Percentiles rank a stretch among this genome's conserved stretches.
Conservation (phyloP, 2,329 filamentous ascomycete species). For the Arthrinium puccinioides region DNA sequence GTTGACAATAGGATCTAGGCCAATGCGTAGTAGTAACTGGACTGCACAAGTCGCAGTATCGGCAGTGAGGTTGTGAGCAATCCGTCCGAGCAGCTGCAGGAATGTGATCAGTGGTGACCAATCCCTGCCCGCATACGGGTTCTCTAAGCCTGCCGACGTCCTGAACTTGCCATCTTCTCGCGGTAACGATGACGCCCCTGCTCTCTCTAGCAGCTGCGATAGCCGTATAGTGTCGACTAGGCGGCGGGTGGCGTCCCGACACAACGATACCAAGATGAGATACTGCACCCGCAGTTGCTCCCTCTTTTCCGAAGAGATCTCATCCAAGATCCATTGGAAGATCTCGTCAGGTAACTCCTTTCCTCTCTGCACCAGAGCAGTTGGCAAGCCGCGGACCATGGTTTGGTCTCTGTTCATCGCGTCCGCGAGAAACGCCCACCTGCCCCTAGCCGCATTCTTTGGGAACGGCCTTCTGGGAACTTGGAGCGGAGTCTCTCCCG, state of each 20-base stretch:
- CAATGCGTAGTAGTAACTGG: constrained; percentile 45
- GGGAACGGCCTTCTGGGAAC: constrained; percentile 27
- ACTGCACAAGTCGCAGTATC: constrained; percentile 30
- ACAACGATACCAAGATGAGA: constrained; percentile 42
- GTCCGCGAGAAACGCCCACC: constrained; percentile 42
- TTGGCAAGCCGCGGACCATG: constrained; percentile 55
- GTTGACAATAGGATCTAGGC: constrained; percentile 42
- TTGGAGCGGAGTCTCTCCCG: constrained; percentile 19
- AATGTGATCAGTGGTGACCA: constrained; percentile 39
- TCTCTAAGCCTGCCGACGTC: constrained; percentile 16
- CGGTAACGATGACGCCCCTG: constrained; percentile 49
- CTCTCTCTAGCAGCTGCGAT: constrained; percentile 44
- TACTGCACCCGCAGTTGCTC: constrained; percentile 54
- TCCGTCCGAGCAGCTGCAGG: constrained; percentile 31
- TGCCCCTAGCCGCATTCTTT: constrained; percentile 25
- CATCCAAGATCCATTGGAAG: constrained; percentile 57
- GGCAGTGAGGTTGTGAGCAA: constrained; percentile 28
- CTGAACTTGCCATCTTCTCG: constrained; percentile 18
- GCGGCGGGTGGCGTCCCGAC: constrained; percentile 32
- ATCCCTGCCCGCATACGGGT: constrained; percentile 28
- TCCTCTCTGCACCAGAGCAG: constrained; percentile 39
- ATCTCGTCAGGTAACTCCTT: constrained; percentile 53
- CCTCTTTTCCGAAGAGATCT: constrained; percentile 49
- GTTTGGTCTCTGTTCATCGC: constrained; percentile 46
- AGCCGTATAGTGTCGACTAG: constrained; percentile 39